These are phyloP conservation scores for Monosporozyma solicola DNA, from an alignment of 805 yeast species.

Conservation along the genomic window DNA sequence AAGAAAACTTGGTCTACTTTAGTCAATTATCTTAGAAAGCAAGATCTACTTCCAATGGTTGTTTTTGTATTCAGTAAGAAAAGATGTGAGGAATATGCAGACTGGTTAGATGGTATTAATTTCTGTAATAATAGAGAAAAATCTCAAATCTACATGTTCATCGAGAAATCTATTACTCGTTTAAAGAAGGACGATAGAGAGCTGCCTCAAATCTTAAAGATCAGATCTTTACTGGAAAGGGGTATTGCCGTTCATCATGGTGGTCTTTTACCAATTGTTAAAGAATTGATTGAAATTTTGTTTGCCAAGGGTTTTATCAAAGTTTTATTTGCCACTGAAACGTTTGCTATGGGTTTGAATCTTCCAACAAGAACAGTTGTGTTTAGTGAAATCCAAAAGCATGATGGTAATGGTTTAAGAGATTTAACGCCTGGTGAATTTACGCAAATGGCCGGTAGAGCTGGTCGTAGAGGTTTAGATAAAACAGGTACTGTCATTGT, in stretches of 20 bases:
- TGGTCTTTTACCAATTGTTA: constrained; percentile 85
- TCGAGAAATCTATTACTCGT: constrained; percentile 80
- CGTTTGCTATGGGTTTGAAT: constrained; percentile 97
- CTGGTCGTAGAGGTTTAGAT: constrained; percentile 96
- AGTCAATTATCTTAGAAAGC: constrained; percentile 57
- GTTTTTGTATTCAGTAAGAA: constrained; percentile 89
- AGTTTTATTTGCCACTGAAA: constrained; percentile 92
- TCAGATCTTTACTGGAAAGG: constrained; percentile 73
- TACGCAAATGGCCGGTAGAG: constrained; percentile 98
- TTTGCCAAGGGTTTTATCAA: constrained; percentile 82
- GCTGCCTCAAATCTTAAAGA: constrained; percentile 78
- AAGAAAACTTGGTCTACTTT: constrained; percentile 71
- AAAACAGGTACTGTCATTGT: constrained; percentile 88
- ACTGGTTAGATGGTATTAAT: constrained; percentile 60
- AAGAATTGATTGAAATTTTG: constrained; percentile 85
- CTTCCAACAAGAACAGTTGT: constrained; percentile 95
- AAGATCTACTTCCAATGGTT: constrained; percentile 81
- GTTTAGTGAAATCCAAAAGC: constrained; percentile 75
- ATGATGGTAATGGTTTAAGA: constrained; percentile 81
- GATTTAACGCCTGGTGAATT: constrained; percentile 90
- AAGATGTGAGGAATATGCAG: constrained; percentile 89
- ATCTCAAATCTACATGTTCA: constrained; percentile 87
- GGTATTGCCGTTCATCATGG: constrained; percentile 97
- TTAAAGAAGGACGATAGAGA: constrained; percentile 87
- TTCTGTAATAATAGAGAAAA: constrained; percentile 79